Percentiles rank a stretch among this genome's conserved stretches.
Evolutionary conservation across 2,329 filamentous ascomycete genomes (phyloP).

Genomic region (Colletotrichum costaricense): DNA sequence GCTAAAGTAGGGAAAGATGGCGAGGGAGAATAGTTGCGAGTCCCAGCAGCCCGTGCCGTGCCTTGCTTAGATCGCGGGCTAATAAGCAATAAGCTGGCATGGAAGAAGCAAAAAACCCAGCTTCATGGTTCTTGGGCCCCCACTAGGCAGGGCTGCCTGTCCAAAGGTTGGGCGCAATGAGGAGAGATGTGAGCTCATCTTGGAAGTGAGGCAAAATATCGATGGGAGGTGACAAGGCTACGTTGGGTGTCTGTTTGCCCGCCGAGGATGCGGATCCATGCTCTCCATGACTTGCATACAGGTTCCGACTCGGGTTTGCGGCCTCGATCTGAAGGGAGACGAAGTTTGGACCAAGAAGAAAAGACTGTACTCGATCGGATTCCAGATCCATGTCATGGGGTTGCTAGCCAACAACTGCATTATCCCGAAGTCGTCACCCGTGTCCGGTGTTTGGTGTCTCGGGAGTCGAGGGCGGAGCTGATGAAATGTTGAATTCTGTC

Average conservation of each 20-base stretch:
- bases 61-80: not conserved
- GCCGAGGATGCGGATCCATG: not conserved
- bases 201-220: not conserved
- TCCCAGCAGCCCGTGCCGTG: not conserved
- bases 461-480: conserved; percentile 25
- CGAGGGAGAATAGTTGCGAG: conserved; percentile 21
- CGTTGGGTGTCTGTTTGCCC: not conserved
- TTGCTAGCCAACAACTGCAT: conserved; percentile 28
- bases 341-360: not conserved
- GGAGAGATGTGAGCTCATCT: conserved; percentile 13
- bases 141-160: conserved; percentile 5
- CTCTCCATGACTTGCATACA: not conserved
- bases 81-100: conserved; percentile 27
- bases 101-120: conserved; percentile 33
- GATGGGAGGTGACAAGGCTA: not conserved
- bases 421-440: conserved; percentile 26
- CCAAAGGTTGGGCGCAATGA: conserved; percentile 17
- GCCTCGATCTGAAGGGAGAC: not conserved
- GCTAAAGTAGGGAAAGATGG: conserved; percentile 17
- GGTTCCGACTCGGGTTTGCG: not conserved
- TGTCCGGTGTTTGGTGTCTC: conserved; percentile 32
- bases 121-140: conserved; percentile 29
- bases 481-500: not conserved
- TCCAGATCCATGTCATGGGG: conserved; percentile 29
- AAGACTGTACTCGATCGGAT: not conserved